Conservation (phyloP, 345 rosid species). For the Eucalyptus coolabah region DNA sequence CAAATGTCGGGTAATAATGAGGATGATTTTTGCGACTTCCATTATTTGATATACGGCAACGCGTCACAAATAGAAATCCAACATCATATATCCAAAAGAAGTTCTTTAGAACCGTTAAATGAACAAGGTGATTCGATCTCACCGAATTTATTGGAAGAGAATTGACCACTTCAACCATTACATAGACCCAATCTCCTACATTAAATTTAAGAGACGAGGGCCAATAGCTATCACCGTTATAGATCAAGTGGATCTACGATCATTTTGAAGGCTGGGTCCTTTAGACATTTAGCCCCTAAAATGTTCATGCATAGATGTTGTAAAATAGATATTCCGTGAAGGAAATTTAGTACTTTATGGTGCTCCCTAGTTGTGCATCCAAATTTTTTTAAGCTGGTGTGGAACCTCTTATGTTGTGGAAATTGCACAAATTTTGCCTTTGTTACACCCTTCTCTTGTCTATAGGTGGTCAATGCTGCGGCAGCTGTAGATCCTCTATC, state of each 20-base stretch:
- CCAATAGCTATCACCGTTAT: no score
- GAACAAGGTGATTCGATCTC: no score
- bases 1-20: no score
- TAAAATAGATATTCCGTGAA: neutral
- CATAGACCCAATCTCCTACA: no score
- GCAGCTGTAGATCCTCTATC: slow-evolving; percentile 62
- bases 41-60: no score
- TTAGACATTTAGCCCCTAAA: neutral
- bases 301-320: neutral
- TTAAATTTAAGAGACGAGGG: no score
- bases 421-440: neutral
- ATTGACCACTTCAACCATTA: no score
- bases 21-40: no score
- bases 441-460: neutral
- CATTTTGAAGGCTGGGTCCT: neutral
- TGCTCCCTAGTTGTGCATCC: neutral
- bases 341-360: neutral
- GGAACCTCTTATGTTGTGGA: neutral
- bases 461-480: slow-evolving; percentile 70
- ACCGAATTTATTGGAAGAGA: no score
- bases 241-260: neutral
- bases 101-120: no score
- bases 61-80: no score
- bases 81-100: no score
- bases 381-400: neutral